Percentiles rank a stretch among this genome's conserved stretches.
These are phyloP conservation scores for Carex sylvatica DNA, from an alignment of 202 grass and related monocot species.

Conservation along the genomic window DNA sequence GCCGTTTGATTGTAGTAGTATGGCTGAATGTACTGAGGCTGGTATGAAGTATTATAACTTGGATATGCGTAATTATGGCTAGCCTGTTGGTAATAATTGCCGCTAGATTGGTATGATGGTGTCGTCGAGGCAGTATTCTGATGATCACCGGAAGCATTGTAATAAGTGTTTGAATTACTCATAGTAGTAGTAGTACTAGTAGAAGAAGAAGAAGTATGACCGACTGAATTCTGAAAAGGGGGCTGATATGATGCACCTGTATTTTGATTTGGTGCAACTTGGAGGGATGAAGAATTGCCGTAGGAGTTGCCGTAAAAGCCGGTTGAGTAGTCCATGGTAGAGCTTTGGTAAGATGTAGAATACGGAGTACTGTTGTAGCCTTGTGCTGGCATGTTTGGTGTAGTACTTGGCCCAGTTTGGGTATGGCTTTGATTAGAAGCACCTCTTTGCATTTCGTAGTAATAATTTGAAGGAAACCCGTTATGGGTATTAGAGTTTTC, in stretches of 20 bases:
- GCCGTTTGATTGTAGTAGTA: constrained; percentile 58
- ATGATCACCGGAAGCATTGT: constrained; percentile 97
- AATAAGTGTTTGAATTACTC: constrained; percentile 79
- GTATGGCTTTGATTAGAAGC: constrained; percentile 45
- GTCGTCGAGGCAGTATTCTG: constrained; percentile 32
- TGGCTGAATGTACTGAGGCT: constrained; percentile 80
- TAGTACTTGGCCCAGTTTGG: constrained; percentile 44
- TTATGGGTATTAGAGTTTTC: constrained; percentile 38
- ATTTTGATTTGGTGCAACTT: constrained; percentile 84
- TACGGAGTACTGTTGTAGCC: constrained; percentile 29
- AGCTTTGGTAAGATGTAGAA: constrained; percentile 47
- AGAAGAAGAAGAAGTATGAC: constrained; percentile 78
- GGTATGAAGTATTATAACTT: constrained; percentile 65
- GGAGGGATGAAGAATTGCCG: constrained; percentile 55
- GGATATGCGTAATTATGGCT: constrained; percentile 58
- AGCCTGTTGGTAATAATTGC: constrained; percentile 68
- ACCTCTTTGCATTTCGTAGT: constrained; percentile 78
- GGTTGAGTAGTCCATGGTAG: constrained; percentile 52
- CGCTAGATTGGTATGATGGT: constrained; percentile 63
- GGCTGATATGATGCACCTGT: constrained; percentile 99
- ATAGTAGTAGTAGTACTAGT: constrained; percentile 68
- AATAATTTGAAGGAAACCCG: constrained; percentile 38
- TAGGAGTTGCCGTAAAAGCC: constrained; percentile 61
- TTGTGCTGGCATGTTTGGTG: constrained; percentile 33
- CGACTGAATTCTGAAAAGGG: constrained; percentile 99